Percentiles rank a stretch among this genome's conserved stretches.
Evolutionary conservation across 345 rosid species (phyloP).

Genomic region (Eucalyptus leucophloia): DNA sequence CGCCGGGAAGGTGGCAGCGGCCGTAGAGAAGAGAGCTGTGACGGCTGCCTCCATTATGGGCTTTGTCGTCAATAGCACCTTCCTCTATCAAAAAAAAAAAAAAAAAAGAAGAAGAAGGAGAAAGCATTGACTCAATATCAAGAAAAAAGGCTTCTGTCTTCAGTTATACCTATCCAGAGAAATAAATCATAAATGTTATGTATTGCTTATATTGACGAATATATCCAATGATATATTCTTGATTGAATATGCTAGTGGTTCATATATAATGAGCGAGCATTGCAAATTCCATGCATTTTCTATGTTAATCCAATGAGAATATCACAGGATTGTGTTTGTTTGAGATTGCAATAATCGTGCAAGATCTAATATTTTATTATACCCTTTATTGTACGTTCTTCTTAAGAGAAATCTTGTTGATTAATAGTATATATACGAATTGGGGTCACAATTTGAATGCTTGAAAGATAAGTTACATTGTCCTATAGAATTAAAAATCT

Average conservation of each 20-base stretch:
- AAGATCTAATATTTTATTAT: background rate
- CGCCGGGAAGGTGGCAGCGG: background rate
- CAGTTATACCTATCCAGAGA: too few species aligned
- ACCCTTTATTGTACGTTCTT: background rate
- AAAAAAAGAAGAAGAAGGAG: too few species aligned
- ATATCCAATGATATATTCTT: background rate
- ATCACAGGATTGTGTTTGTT: background rate
- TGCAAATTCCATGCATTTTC: background rate
- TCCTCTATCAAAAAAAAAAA: background rate
- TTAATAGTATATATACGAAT: background rate
- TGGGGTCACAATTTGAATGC: background rate
- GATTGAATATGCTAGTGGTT: background rate
- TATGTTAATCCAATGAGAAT: background rate
- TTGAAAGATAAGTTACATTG: background rate
- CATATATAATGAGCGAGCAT: background rate
- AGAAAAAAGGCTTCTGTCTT: background rate
- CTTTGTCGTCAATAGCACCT: background rate
- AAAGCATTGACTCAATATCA: background rate
- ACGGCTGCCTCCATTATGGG: background rate
- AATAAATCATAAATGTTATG: too few species aligned
- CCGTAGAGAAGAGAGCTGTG: background rate
- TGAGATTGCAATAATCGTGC: background rate
- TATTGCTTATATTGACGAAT: background rate
- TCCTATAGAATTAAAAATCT: background rate
- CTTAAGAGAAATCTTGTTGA: background rate